Evolutionary conservation across 768 basidiomycete genomes (phyloP).

Genomic region (Mycena vitilis): DNA sequence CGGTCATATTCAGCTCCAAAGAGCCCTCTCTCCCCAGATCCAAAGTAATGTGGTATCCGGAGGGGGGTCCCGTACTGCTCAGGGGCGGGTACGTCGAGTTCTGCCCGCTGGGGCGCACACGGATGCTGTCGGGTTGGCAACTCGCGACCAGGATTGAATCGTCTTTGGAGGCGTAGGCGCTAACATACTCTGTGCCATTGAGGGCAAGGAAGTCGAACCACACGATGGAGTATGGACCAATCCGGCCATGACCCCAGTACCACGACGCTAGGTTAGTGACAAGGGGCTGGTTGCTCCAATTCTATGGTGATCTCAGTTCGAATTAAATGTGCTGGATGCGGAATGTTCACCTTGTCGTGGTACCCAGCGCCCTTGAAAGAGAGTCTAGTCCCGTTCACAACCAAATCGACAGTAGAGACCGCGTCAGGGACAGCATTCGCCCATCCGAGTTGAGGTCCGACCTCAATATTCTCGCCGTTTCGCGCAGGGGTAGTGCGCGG

Average conservation of each 20-base stretch:
- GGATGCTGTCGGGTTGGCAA: constrained; percentile 11
- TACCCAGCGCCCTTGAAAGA: constrained; percentile 29
- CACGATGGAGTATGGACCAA: constrained; percentile 37
- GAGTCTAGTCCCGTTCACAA: constrained; percentile 23
- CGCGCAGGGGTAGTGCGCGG: constrained; percentile 34
- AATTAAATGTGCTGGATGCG: background rate
- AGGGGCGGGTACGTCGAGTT: constrained; percentile 21
- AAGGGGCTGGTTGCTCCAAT: constrained; percentile 34
- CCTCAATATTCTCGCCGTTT: constrained; percentile 25
- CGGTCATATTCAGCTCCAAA: constrained; percentile 3
- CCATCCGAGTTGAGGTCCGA: constrained; percentile 34
- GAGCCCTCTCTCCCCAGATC: background rate
- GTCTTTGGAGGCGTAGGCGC: constrained; percentile 31
- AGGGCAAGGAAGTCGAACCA: constrained; percentile 33
- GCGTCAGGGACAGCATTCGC: constrained; percentile 36
- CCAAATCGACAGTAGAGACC: constrained; percentile 25
- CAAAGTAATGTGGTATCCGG: constrained; percentile 21
- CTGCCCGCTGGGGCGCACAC: constrained; percentile 2
- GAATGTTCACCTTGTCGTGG: constrained; percentile 24
- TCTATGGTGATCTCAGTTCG: constrained; percentile 17
- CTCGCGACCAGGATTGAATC: constrained; percentile 16
- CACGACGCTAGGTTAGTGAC: constrained; percentile 22
- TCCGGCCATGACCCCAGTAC: constrained; percentile 36
- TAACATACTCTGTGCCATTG: constrained; percentile 24
- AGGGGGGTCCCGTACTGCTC: constrained; percentile 6